Percentiles rank a stretch among this genome's conserved stretches.
Evolutionary conservation across 2,329 filamentous ascomycete species (phyloP).

Genomic region (Emydomyces testavorans): DNA sequence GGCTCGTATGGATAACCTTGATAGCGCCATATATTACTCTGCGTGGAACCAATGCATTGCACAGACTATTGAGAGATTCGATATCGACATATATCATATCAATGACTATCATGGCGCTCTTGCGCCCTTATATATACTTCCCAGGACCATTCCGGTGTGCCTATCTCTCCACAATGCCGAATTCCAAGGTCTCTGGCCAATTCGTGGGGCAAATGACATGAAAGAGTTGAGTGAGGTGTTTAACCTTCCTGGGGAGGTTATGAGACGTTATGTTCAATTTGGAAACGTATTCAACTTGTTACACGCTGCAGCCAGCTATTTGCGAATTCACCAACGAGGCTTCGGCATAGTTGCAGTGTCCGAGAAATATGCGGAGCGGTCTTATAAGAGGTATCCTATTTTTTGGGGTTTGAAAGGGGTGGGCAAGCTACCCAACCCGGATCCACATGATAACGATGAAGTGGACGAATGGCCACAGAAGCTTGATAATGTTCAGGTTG

Average conservation of each 20-base stretch:
- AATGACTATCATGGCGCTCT: conserved; percentile 55
- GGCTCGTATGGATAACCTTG: conserved; percentile 57
- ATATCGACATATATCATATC: conserved; percentile 54
- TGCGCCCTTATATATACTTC: conserved; percentile 54
- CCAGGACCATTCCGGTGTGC: conserved; percentile 50
- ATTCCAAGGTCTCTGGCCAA: conserved; percentile 58
- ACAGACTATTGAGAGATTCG: conserved; percentile 50
- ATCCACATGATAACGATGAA: conserved; percentile 52
- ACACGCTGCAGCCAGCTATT: conserved; percentile 54
- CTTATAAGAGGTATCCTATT: conserved; percentile 55
- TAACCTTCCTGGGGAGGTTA: conserved; percentile 48
- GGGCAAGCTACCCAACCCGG: conserved; percentile 53
- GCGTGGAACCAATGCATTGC: conserved; percentile 62
- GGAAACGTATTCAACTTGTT: conserved; percentile 59
- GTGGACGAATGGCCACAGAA: conserved; percentile 46
- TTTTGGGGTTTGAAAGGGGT: conserved; percentile 56
- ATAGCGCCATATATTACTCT: conserved; percentile 57
- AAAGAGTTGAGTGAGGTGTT: conserved; percentile 55
- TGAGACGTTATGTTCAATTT: conserved; percentile 53
- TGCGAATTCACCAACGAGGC: conserved; percentile 55
- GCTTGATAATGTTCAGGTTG: conserved; percentile 41
- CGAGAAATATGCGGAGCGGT: conserved; percentile 56
- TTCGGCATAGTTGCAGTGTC: conserved; percentile 58
- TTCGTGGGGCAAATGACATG: conserved; percentile 50
- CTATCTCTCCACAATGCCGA: conserved; percentile 58